A percentile compares a stretch with the other conserved stretches of the same genome.
Evolutionary conservation across 1,284 basidiomycete genomes (phyloP).

Genomic region (Puccinia novopanici): DNA sequence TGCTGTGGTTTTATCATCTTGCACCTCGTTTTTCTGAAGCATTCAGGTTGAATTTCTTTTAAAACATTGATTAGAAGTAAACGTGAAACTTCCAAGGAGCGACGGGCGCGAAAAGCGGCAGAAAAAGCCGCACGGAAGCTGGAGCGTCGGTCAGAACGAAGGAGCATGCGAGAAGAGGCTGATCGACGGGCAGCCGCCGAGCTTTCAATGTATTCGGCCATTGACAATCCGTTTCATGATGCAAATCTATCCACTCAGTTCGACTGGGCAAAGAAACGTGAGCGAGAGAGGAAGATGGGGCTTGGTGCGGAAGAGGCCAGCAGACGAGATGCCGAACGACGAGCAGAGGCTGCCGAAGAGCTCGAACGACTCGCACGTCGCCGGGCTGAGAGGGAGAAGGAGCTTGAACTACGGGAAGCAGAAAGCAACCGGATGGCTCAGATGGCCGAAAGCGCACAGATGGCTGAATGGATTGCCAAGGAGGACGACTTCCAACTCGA

Average conservation of each 20-base stretch:
- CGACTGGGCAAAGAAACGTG: constrained; percentile 96
- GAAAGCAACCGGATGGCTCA: constrained; percentile 85
- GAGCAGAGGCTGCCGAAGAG: constrained; percentile 85
- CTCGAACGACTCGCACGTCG: constrained; percentile 84
- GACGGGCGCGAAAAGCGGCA: constrained; percentile 54
- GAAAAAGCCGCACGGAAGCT: constrained; percentile 55
- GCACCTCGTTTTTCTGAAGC: neutral
- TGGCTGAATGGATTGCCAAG: constrained; percentile 96
- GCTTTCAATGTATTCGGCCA: constrained; percentile 72
- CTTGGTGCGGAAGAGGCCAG: constrained; percentile 77
- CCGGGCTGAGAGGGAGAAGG: constrained; percentile 86
- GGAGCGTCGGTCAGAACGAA: constrained; percentile 51
- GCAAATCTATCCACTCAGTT: constrained; percentile 92
- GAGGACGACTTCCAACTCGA: constrained; percentile 97
- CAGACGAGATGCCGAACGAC: constrained; percentile 74
- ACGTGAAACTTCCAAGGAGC: constrained; percentile 49
- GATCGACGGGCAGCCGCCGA: constrained; percentile 56
- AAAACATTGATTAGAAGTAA: constrained; percentile 48
- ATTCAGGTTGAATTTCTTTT: neutral
- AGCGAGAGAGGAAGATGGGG: constrained; percentile 89
- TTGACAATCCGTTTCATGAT: constrained; percentile 96
- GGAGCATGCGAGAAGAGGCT: constrained; percentile 52
- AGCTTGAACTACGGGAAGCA: constrained; percentile 82
- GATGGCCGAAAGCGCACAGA: constrained; percentile 87
- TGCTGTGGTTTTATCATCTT: neutral